Conservation (phyloP, 1,284 basidiomycete genomes). For the Cryptococcus sp. region DNA sequence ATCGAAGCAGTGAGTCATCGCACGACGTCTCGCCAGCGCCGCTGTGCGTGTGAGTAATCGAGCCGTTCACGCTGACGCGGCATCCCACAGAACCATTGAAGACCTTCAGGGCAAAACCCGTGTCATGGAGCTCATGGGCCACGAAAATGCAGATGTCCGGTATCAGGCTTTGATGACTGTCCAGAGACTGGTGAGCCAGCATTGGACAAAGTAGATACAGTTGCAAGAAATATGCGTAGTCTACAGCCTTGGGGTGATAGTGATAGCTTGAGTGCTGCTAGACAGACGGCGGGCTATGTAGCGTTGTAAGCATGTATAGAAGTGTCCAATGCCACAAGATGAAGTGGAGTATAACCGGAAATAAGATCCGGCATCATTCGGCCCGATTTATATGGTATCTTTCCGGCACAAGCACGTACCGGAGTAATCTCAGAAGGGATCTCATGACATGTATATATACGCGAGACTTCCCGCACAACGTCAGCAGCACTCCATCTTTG, state of each 20-base stretch:
- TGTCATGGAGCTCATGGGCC: conserved; percentile 93
- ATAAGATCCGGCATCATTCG: no score
- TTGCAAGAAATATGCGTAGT: neutral
- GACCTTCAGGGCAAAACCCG: conserved; percentile 84
- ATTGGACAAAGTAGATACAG: conserved; percentile 20
- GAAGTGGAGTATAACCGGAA: no score
- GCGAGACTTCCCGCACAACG: no score
- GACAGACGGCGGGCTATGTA: neutral
- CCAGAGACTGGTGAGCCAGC: conserved; percentile 51
- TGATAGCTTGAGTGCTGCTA: no score
- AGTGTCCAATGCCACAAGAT: neutral
- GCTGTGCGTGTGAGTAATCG: neutral
- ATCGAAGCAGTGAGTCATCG: conserved; percentile 74
- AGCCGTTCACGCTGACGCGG: neutral
- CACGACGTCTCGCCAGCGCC: neutral
- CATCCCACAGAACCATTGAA: conserved; percentile 65
- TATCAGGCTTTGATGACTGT: conserved; percentile 77
- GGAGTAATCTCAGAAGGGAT: no score
- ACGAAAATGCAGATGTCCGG: conserved; percentile 82
- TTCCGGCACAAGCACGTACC: no score
- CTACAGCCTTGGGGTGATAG: no score
- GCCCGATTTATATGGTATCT: no score
- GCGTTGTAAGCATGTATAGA: conserved; percentile 25
- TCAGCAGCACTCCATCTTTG: no score
- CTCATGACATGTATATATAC: no score